phyloP scores from a whole-genome alignment of 441 rosid species.

The Populus tomentosa region DNA sequence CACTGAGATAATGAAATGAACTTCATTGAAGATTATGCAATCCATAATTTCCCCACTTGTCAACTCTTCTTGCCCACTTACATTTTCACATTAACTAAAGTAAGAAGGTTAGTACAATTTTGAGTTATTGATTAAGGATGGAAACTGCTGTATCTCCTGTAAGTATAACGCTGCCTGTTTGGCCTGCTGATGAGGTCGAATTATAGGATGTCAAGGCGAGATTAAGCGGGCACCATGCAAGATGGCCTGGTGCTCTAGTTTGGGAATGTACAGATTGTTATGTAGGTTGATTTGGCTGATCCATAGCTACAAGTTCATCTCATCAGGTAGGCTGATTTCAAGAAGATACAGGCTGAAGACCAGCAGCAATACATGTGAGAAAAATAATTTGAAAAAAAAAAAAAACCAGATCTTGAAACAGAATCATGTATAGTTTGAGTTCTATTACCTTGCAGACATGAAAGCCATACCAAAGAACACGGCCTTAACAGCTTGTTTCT shows the following conservation, averaged over 20 bases:
- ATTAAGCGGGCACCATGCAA: neutral
- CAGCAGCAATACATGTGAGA: neutral
- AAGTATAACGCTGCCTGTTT: neutral
- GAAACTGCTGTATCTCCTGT: neutral
- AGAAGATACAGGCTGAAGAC: constrained; percentile 82
- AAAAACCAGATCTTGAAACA: neutral
- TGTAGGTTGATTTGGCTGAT: neutral
- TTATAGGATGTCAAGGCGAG: neutral
- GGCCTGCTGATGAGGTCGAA: neutral
- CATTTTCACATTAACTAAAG: neutral
- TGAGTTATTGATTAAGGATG: neutral
- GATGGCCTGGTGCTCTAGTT: neutral
- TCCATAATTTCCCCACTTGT: neutral
- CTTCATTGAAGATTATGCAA: neutral
- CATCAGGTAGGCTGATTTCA: constrained; percentile 76
- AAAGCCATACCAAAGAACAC: constrained; percentile 98
- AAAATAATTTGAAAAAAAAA: neutral
- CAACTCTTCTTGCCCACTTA: neutral
- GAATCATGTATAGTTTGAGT: neutral
- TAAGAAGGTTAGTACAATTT: neutral
- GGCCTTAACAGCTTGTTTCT: constrained; percentile 97
- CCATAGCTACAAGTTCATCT: constrained; percentile 55
- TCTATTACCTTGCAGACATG: constrained; percentile 95
- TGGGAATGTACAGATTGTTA: constrained; percentile 19
- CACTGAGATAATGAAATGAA: neutral